Evolutionary conservation across 352 stramenopile species (phyloP), one percentile per base, ranked within the genome.

Genomic region (Globisporangium emineosum): DNA sequence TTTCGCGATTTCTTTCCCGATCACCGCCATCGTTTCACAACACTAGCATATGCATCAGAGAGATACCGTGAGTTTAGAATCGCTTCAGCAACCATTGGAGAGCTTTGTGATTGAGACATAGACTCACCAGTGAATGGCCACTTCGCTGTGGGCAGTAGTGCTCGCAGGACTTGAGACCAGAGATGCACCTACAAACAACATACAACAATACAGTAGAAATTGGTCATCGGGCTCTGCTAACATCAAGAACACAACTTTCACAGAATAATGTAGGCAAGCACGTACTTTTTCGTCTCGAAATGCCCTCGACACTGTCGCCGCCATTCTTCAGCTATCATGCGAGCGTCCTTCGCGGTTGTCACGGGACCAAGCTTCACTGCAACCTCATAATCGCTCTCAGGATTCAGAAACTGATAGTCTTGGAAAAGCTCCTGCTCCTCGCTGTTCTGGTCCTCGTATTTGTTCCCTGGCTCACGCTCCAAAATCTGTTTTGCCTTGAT

Each of bases 361-460:
- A 90, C 65, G 0, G 86, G 86, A 10, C 86, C 86, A 3, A 95
- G 66, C 63, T 92, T 91, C 33, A 93, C 71, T 19, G 81, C 77
- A 4, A 91, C 73, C 60, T 95, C 86, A 63, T 90, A 93, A 17
- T 81, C 69, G 51, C 78, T 88, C 47, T 92, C 79, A 8, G 86
- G 86, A 19, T 85, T 73, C 25, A 95, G 51, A n/a, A 90, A 91
- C 69, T 95, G 86, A 57, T 91, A 93, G 55, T 93, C 83, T 73
- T 93, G 83, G 62, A 91, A 90, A 25, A 95, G 66, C 45, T 95
- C 86, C 78, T 92, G 83, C 65, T 94, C 83, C 45, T 68, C 73
- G 64, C 78, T 92, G 67, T 76, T 84, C 57, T 91, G 81, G 45
- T 91, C 83, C 70, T 94, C 86, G 45, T 86, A 95, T 54, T 90